Evolutionary conservation across 2,329 filamentous ascomycete species (phyloP), one percentile per base, ranked within the genome.

Genomic region (Fusarium metavorans): DNA sequence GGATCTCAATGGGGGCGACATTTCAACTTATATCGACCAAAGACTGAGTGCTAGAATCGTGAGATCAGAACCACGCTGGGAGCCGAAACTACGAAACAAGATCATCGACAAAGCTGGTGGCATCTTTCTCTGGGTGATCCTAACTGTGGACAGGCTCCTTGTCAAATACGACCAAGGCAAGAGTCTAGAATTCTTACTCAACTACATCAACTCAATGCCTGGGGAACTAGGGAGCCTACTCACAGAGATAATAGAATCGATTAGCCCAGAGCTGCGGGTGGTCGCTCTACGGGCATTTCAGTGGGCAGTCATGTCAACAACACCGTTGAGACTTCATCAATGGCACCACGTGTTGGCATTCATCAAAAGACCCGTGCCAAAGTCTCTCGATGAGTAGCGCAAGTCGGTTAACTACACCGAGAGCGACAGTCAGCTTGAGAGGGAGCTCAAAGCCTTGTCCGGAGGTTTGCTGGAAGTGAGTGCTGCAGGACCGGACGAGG

Each of bases 331-430:
- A 0, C 34, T 76, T 23, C 35, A 72, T 7, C 68, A 76, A 16
- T 76, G 71, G 74, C 65, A 75, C 37, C 73, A 76, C 2, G 45
- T 75, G 2, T 2, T 76, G 1, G 74, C 68, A 0, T 76, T 76
- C 8, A 63, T 72, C 25, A 11, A 54, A 16, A 3, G 1, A 20
- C 50, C 65, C 0, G 2, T n/a, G 0, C 70, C 68, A 5, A 32
- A 14, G 0, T 75, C 74, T 0, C 54, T 75, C 0, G 2, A 5
- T 0, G n/a, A 56, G 0, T 76, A 70, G 74, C 43, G 66, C 6
- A 4, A 9, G 0, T 76, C 72, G 0, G n/a, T 50, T 0, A 7
- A 39, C 0, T 70, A 64, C 4, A 73, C 68, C 0, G 56, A 62
- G 6, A 70, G n/a, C 2, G 73, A 75, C 2, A 7, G 63, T 1